phyloP scores from a whole-genome alignment of 2,329 filamentous ascomycete genomes.

The Cladosporium velox region DNA sequence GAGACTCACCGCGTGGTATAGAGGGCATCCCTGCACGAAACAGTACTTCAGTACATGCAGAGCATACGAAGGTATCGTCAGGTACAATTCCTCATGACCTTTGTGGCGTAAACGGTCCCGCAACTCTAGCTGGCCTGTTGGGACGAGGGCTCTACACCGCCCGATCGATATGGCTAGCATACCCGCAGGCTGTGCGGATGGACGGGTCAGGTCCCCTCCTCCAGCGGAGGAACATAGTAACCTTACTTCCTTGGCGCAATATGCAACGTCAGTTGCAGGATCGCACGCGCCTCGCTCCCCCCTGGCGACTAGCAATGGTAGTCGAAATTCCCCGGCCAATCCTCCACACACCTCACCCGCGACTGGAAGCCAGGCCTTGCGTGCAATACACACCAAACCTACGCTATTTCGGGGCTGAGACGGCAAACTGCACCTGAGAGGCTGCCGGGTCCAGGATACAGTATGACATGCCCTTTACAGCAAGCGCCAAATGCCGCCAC shows the following conservation, averaged over 20 bases:
- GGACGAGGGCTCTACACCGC: conserved; percentile 5
- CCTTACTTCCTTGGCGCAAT: conserved; percentile 1
- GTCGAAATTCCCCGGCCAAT: conserved; percentile 12
- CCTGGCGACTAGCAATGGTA: conserved; percentile 6
- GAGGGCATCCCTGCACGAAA: background rate
- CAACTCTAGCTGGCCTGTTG: background rate
- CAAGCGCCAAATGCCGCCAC: background rate
- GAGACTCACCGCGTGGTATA: background rate
- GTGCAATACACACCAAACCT: background rate
- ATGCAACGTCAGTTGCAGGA: conserved; percentile 17
- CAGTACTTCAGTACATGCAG: conserved; percentile 1
- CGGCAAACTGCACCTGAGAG: background rate
- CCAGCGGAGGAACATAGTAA: background rate
- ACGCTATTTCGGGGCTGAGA: conserved; percentile 19
- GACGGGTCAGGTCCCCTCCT: background rate
- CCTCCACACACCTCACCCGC: conserved; percentile 14
- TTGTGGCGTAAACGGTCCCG: conserved; percentile 6
- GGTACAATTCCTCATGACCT: background rate
- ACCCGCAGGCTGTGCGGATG: background rate
- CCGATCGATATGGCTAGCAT: background rate
- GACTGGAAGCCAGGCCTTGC: background rate
- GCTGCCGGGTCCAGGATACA: background rate
- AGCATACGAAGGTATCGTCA: conserved; percentile 1
- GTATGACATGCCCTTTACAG: background rate
- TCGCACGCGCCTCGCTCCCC: conserved; percentile 1